Conservation (phyloP, 2,329 filamentous ascomycete species). For the Talaromyces sp. region DNA sequence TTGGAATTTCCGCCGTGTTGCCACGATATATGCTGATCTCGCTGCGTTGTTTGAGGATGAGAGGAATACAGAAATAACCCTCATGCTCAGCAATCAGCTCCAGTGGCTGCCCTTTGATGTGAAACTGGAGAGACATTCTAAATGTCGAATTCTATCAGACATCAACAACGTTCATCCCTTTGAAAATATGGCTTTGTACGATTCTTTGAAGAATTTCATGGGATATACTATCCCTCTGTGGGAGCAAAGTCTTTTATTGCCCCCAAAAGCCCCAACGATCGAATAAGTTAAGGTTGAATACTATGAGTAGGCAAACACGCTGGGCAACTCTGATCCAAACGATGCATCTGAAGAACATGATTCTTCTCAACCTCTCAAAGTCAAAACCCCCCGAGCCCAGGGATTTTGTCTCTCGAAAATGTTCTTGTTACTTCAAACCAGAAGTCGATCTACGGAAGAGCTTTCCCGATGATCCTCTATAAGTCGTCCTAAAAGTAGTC, state of each 20-base stretch:
- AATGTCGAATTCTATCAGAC: slow-evolving; percentile 41
- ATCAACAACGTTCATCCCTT: slow-evolving; percentile 50
- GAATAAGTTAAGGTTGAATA: not conserved
- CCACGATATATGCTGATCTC: no score
- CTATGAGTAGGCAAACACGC: not conserved
- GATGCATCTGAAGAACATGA: not conserved
- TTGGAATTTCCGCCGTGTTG: no score
- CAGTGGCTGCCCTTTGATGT: slow-evolving; percentile 54
- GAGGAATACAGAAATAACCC: not conserved
- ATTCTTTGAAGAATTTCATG: slow-evolving; percentile 42
- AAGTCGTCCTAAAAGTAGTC: slow-evolving; percentile 26
- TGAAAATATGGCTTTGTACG: slow-evolving; percentile 37
- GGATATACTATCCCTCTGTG: slow-evolving; percentile 40
- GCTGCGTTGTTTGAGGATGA: no score
- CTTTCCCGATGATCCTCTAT: slow-evolving; percentile 14
- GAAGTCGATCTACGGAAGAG: slow-evolving; percentile 1
- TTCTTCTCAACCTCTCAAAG: not conserved
- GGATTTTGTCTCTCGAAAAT: slow-evolving; percentile 20
- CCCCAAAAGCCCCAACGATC: not conserved
- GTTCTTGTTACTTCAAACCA: no score
- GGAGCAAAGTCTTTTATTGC: slow-evolving; percentile 27
- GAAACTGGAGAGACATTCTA: slow-evolving; percentile 20
- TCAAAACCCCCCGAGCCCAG: slow-evolving; percentile 19
- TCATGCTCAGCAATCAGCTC: slow-evolving; percentile 34
- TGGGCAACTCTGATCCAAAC: no score